phyloP scores from a whole-genome alignment of 2,329 filamentous ascomycete species.

The Penicillium sp. region DNA sequence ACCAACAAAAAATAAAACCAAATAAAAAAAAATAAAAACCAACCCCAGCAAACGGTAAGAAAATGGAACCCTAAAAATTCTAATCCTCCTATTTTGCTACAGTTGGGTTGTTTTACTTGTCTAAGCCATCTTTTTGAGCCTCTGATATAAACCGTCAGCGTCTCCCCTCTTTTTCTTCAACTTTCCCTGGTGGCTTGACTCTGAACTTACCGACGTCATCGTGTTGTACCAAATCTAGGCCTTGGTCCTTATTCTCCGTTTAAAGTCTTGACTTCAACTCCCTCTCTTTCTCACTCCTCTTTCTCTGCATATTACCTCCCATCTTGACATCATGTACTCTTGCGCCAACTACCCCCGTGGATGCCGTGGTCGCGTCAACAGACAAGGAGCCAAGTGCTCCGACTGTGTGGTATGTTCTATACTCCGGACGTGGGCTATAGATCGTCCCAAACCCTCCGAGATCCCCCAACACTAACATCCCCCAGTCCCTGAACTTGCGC shows the following conservation, averaged over 20 bases:
- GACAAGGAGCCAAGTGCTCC: conserved; percentile 44
- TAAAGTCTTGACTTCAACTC: conserved; percentile 5
- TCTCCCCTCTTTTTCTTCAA: conserved; percentile 16
- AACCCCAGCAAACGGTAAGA: conserved; percentile 23
- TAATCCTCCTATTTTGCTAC: conserved; percentile 20
- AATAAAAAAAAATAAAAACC: conserved; percentile 13
- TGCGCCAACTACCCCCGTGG: conserved; percentile 51
- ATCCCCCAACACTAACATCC: conserved; percentile 18
- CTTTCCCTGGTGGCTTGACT: conserved; percentile 1
- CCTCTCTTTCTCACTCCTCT: conserved; percentile 3
- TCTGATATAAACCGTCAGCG: conserved; percentile 27
- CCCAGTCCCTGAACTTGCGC: conserved; percentile 40
- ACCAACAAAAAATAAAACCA: conserved; percentile 5
- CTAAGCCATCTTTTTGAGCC: conserved; percentile 24
- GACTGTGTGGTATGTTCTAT: conserved; percentile 46
- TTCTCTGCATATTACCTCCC: background rate
- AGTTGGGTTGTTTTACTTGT: conserved; percentile 8
- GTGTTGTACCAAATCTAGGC: conserved; percentile 7
- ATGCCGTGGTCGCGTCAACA: conserved; percentile 49
- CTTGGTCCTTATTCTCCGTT: conserved; percentile 11
- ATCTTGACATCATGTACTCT: conserved; percentile 43
- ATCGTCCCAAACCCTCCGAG: background rate
- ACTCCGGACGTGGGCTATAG: background rate
- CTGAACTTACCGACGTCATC: conserved; percentile 16
- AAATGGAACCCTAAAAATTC: conserved; percentile 25